Conservation (phyloP, 2,329 filamentous ascomycete species). For the Monilinia laxa region DNA sequence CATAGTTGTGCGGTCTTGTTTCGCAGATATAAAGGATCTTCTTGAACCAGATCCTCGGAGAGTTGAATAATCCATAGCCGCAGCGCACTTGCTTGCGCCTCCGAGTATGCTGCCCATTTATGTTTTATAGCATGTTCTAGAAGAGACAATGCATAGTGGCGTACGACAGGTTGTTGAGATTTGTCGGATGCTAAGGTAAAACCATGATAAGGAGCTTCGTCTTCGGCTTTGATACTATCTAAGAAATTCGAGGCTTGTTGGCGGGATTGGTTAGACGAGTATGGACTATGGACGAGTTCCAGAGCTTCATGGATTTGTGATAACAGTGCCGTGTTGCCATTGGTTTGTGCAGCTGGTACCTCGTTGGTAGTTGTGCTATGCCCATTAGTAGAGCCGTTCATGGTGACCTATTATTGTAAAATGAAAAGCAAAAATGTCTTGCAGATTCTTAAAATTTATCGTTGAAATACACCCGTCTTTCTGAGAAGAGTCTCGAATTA, state of each 20-base stretch:
- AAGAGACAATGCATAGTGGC: slow-evolving; percentile 90
- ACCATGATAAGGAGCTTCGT: slow-evolving; percentile 80
- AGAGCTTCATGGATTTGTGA: slow-evolving; percentile 79
- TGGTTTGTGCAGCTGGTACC: slow-evolving; percentile 36
- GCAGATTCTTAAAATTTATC: slow-evolving; percentile 3
- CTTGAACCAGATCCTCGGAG: slow-evolving; percentile 65
- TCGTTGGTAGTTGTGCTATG: slow-evolving; percentile 27
- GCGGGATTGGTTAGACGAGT: slow-evolving; percentile 77
- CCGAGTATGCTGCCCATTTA: slow-evolving; percentile 72
- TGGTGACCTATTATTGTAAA: slow-evolving; percentile 24
- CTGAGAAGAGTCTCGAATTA: slow-evolving; percentile 3
- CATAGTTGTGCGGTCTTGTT: slow-evolving; percentile 95
- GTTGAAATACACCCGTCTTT: neutral
- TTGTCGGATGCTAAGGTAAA: slow-evolving; percentile 77
- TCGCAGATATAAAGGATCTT: slow-evolving; percentile 78
- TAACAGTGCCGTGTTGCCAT: slow-evolving; percentile 50
- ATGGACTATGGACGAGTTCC: slow-evolving; percentile 79
- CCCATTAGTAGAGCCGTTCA: slow-evolving; percentile 36
- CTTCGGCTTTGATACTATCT: slow-evolving; percentile 76
- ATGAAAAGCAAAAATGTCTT: neutral
- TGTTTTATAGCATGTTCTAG: slow-evolving; percentile 88
- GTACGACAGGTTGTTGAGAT: slow-evolving; percentile 74
- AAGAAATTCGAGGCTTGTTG: slow-evolving; percentile 82
- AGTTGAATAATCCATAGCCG: slow-evolving; percentile 77
- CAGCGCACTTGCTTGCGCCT: slow-evolving; percentile 66